These are phyloP conservation scores for Penicillium sp. DNA, from an alignment of 2,329 filamentous ascomycete species.

Conservation along the genomic window DNA sequence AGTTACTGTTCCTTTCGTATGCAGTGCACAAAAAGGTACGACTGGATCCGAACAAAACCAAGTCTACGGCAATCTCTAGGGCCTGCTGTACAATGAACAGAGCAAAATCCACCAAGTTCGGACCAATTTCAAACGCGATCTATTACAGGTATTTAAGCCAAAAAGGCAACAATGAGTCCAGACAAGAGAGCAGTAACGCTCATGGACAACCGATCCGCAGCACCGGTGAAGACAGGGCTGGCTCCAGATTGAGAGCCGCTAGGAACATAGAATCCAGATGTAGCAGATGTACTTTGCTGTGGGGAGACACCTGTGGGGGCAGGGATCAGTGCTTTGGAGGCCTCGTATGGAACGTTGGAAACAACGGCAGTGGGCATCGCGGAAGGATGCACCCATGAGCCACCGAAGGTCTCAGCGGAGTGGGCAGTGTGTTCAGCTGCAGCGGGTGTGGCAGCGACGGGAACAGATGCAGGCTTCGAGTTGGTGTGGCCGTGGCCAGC, in stretches of 20 bases:
- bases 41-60: neutral
- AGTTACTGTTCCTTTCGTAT: neutral
- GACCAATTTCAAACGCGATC: neutral
- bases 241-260: neutral
- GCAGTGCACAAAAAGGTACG: neutral
- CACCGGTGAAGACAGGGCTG: constrained; percentile 3
- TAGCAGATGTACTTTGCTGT: neutral
- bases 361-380: neutral
- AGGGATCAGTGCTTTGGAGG: neutral
- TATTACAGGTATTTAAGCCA: neutral
- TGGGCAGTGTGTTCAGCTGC: neutral
- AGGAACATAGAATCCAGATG: neutral
- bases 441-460: neutral
- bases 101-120: neutral
- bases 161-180: neutral
- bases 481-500: neutral
- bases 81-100: constrained; percentile 3
- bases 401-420: neutral
- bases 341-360: neutral
- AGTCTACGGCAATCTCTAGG: neutral
- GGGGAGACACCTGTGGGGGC: neutral
- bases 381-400: neutral
- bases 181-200: neutral
- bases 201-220: neutral
- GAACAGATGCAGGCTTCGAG: neutral